Conservation (phyloP, 75 land plant genomes). For the Pinus tabuliformis region DNA sequence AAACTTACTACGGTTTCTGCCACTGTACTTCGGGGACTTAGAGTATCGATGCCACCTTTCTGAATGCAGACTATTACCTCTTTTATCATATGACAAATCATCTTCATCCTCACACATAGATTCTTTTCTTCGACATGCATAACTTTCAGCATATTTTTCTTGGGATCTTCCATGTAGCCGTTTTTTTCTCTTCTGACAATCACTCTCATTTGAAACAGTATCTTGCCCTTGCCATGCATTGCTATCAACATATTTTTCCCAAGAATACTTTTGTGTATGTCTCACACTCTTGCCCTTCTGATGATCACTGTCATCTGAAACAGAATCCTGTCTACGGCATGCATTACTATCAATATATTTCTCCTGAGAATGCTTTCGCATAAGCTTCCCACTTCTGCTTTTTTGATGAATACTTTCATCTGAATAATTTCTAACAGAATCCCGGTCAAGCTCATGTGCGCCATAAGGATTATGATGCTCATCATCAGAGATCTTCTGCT, state of each 20-base stretch:
- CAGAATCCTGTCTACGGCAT: not conserved
- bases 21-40: not conserved
- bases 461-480: conserved; percentile 3
- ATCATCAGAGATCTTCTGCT: conserved; percentile 16
- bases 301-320: conserved; percentile 23
- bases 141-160: conserved; percentile 19
- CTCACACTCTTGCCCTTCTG: not conserved
- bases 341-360: conserved; percentile 18
- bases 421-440: conserved; percentile 20
- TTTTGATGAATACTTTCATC: conserved; percentile 1
- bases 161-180: conserved; percentile 20
- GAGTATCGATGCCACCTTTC: not conserved
- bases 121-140: conserved; percentile 4
- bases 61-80: conserved; percentile 8
- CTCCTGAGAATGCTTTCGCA: conserved; percentile 16
- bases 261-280: not conserved
- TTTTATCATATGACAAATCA: conserved; percentile 14
- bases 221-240: conserved; percentile 2
- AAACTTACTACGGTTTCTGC: not conserved
- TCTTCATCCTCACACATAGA: conserved; percentile 18
- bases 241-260: not conserved
- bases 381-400: conserved; percentile 8
- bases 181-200: conserved; percentile 3
- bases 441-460: conserved; percentile 33
- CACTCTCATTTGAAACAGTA: conserved; percentile 12